phyloP scores from a whole-genome alignment of 495 filamentous ascomycete species.

The Bryoglossum gracile region DNA sequence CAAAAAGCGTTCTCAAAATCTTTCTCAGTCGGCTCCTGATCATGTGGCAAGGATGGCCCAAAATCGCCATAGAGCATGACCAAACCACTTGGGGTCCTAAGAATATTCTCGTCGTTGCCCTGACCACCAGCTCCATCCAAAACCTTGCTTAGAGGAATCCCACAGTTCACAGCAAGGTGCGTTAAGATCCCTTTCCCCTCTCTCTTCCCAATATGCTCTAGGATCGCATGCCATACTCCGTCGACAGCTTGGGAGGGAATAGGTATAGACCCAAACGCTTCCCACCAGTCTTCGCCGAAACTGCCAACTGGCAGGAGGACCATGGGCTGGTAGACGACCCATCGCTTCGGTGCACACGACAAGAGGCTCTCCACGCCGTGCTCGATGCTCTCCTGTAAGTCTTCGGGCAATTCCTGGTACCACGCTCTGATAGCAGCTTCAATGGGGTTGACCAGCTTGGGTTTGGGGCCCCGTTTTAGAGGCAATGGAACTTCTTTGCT shows the following conservation, averaged over 20 bases:
- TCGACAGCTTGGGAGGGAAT: background rate
- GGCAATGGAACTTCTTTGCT: background rate
- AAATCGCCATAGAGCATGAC: constrained; percentile 61
- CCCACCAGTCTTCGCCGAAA: constrained; percentile 45
- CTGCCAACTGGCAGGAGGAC: constrained; percentile 56
- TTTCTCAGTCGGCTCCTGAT: constrained; percentile 6
- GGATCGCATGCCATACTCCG: constrained; percentile 36
- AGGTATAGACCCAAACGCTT: constrained; percentile 30
- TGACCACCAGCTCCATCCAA: background rate
- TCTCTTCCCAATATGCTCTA: constrained; percentile 42
- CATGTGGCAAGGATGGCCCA: constrained; percentile 35
- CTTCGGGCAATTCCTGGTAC: constrained; percentile 5
- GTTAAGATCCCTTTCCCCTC: constrained; percentile 41
- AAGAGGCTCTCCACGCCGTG: constrained; percentile 24
- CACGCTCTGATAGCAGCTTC: constrained; percentile 19
- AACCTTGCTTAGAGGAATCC: constrained; percentile 47
- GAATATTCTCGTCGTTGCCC: constrained; percentile 47
- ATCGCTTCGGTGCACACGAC: constrained; percentile 50
- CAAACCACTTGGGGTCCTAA: constrained; percentile 58
- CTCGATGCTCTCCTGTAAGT: background rate
- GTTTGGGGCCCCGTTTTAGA: constrained; percentile 2
- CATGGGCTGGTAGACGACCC: constrained; percentile 63
- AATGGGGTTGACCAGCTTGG: constrained; percentile 18
- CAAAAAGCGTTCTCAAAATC: constrained; percentile 65
- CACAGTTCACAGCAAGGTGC: constrained; percentile 67